A percentile compares a stretch with the other conserved stretches of the same genome.
Conservation (phyloP, 352 stramenopile species). For the Thalassiosira livingstoniorum region DNA sequence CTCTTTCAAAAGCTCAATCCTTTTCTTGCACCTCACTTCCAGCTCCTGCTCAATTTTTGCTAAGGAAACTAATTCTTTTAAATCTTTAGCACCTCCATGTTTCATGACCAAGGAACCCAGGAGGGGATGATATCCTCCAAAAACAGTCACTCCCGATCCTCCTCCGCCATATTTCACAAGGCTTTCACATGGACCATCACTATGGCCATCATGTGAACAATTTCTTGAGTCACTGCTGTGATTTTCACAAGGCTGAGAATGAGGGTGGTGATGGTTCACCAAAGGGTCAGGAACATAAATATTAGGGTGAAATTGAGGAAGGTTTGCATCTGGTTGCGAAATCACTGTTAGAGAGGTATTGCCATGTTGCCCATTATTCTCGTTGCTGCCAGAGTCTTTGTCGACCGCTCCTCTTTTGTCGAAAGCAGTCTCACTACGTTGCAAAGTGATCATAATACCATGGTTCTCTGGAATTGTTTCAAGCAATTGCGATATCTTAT, state of each 20-base stretch:
- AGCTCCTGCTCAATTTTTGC: constrained; percentile 74
- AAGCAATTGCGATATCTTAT: too few relatives aligned
- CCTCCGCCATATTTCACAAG: constrained; percentile 58
- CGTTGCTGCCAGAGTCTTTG: not conserved
- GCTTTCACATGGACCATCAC: too few relatives aligned
- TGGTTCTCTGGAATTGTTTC: constrained; percentile 16
- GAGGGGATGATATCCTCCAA: constrained; percentile 70
- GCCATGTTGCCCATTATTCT: not conserved
- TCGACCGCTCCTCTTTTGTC: not conserved
- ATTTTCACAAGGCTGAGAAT: too few relatives aligned
- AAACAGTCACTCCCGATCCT: constrained; percentile 62
- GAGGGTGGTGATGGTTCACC: constrained; percentile 40
- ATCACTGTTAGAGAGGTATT: constrained; percentile 34
- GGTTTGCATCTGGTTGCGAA: constrained; percentile 57
- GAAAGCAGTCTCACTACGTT: not conserved
- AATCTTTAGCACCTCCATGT: constrained; percentile 78
- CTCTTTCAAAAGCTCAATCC: constrained; percentile 19
- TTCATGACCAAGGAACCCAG: constrained; percentile 82
- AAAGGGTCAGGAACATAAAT: constrained; percentile 61
- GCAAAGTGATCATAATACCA: constrained; percentile 30
- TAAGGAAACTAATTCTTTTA: constrained; percentile 71
- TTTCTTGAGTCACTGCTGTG: too few relatives aligned
- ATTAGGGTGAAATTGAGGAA: constrained; percentile 69
- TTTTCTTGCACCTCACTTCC: constrained; percentile 33
- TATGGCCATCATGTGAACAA: too few relatives aligned